phyloP scores from a whole-genome alignment of 371 early-diverging fungal genomes.

The Pancytospora philotis region DNA sequence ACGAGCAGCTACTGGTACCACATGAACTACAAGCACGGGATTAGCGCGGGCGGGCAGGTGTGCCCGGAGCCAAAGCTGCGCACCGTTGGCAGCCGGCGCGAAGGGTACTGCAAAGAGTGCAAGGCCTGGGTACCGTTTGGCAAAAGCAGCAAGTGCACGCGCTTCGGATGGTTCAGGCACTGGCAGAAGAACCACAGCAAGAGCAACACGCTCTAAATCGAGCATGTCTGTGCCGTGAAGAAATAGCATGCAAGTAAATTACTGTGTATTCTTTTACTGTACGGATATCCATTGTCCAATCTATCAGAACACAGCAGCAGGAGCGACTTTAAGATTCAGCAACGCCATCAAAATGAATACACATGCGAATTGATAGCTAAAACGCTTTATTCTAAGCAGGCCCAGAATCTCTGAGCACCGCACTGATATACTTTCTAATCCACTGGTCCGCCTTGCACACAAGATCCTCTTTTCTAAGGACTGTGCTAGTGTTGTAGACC shows the following conservation, averaged over 20 bases:
- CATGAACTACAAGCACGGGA: conserved; percentile 59
- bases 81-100: background rate
- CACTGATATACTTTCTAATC: background rate
- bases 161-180: conserved; percentile 53
- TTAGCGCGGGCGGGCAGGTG: conserved; percentile 42
- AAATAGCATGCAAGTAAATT: too few relatives aligned
- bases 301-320: too few relatives aligned
- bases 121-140: conserved; percentile 46
- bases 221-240: too few relatives aligned
- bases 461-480: conserved; percentile 1
- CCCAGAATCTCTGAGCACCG: background rate
- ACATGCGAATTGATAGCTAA: too few relatives aligned
- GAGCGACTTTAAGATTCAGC: too few relatives aligned
- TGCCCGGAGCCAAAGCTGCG: conserved; percentile 40
- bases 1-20: conserved; percentile 58
- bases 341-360: too few relatives aligned
- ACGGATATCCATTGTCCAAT: too few relatives aligned
- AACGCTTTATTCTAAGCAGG: too few relatives aligned
- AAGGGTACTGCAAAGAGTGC: conserved; percentile 46
- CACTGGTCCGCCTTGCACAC: background rate
- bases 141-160: conserved; percentile 18
- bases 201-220: conserved; percentile 15
- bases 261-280: too few relatives aligned
- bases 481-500: background rate
- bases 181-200: conserved; percentile 45